phyloP scores from a whole-genome alignment of 352 stramenopile genomes.

The Globisporangium polare region DNA sequence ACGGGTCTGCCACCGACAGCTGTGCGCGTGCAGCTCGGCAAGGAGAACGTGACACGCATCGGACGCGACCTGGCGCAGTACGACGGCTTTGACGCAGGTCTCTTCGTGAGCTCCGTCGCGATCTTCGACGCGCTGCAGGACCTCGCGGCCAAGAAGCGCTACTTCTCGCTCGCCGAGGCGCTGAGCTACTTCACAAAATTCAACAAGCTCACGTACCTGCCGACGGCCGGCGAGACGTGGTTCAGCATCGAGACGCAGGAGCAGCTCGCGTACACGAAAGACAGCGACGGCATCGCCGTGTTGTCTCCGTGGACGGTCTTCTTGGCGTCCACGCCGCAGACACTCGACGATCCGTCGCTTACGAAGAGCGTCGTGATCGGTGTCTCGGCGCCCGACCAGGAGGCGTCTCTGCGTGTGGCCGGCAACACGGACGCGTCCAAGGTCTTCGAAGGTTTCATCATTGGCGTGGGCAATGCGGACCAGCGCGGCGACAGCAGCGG shows the following conservation, averaged over 20 bases:
- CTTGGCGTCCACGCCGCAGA: conserved; percentile 51
- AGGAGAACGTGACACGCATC: conserved; percentile 61
- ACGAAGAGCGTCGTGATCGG: conserved; percentile 79
- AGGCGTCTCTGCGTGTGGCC: conserved; percentile 62
- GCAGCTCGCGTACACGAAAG: conserved; percentile 72
- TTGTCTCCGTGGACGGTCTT: conserved; percentile 79
- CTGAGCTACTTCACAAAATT: conserved; percentile 65
- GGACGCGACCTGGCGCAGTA: conserved; percentile 45
- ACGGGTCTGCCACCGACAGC: conserved; percentile 54
- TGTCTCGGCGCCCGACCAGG: conserved; percentile 52
- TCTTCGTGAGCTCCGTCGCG: conserved; percentile 64
- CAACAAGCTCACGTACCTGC: conserved; percentile 58
- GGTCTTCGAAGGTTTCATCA: conserved; percentile 69
- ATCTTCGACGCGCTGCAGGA: conserved; percentile 69
- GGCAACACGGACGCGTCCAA: conserved; percentile 46
- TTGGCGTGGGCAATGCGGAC: conserved; percentile 61
- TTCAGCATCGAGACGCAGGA: conserved; percentile 84
- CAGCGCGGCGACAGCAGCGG: conserved; percentile 19
- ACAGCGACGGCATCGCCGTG: conserved; percentile 59
- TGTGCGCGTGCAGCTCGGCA: conserved; percentile 57
- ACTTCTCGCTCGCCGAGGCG: conserved; percentile 76
- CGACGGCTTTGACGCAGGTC: conserved; percentile 63
- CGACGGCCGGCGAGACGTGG: conserved; percentile 71
- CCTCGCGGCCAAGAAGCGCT: conserved; percentile 53
- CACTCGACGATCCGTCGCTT: conserved; percentile 32